Conservation (phyloP, 148 eudicot genomes). For the Vaccinium vitisidaea region DNA sequence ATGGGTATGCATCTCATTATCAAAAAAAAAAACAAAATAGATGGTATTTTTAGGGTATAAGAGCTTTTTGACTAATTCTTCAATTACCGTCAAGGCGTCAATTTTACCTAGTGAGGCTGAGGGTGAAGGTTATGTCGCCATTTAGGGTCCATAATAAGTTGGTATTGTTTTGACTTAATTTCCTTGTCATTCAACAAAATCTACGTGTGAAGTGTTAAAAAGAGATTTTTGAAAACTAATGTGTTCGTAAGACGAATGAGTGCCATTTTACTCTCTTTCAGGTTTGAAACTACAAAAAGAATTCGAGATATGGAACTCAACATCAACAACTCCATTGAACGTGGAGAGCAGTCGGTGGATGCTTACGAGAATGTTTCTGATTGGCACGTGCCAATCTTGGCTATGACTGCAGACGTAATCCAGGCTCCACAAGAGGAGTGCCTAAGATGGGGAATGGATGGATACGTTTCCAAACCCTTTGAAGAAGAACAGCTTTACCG, state of each 20-base stretch:
- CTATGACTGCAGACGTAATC: conserved; percentile 97
- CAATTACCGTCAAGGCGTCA: neutral
- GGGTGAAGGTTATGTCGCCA: neutral
- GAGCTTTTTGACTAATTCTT: conserved; percentile 10
- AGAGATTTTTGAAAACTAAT: neutral
- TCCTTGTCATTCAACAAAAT: neutral
- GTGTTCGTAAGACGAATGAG: neutral
- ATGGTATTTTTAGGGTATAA: neutral
- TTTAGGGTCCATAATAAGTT: neutral
- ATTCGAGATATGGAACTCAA: conserved; percentile 62
- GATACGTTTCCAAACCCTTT: conserved; percentile 96
- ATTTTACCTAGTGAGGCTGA: neutral
- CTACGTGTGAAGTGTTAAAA: neutral
- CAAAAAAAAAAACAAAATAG: neutral
- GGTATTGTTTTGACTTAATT: neutral
- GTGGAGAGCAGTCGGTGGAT: conserved; percentile 20
- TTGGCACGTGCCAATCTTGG: conserved; percentile 87
- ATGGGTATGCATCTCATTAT: conserved; percentile 58
- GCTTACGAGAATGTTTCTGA: conserved; percentile 38
- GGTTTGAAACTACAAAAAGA: conserved; percentile 83
- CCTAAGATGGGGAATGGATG: conserved; percentile 80
- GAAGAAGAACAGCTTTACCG: conserved; percentile 85
- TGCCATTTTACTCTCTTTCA: conserved; percentile 22
- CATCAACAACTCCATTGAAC: conserved; percentile 17
- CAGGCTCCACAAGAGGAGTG: conserved; percentile 94